Conservation (phyloP, 345 rosid species). For the Salix purpurea region DNA sequence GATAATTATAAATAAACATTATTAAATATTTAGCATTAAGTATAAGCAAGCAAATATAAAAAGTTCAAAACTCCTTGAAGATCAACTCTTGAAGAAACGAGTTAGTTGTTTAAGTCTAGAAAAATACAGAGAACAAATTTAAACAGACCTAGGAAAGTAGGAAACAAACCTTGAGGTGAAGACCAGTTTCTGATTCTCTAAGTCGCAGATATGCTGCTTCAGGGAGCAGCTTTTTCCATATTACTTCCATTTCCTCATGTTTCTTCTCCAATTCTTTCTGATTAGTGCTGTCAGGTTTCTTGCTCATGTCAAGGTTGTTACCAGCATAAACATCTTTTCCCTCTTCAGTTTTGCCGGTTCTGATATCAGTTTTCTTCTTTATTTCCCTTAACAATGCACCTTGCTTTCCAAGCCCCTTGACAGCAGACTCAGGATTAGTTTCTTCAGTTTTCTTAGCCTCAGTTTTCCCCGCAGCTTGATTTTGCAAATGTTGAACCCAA, state of each 20-base stretch:
- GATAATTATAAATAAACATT: background rate
- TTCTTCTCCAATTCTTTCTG: conserved; percentile 58
- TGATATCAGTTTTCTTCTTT: conserved; percentile 72
- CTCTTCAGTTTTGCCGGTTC: conserved; percentile 55
- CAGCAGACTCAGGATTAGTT: conserved; percentile 69
- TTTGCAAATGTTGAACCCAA: conserved; percentile 37
- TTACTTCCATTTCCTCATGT: conserved; percentile 53
- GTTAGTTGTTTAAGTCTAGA: background rate
- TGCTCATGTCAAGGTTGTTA: conserved; percentile 35
- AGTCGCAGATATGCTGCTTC: conserved; percentile 31
- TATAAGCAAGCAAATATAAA: background rate
- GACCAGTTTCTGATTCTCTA: conserved; percentile 37
- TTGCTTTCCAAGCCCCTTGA: conserved; percentile 97
- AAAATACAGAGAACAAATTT: conserved; percentile 9
- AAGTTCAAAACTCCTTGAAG: conserved; percentile 4
- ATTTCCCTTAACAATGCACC: conserved; percentile 85
- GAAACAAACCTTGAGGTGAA: conserved; percentile 32
- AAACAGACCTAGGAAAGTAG: conserved; percentile 6
- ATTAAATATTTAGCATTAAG: background rate
- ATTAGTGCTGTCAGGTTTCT: conserved; percentile 41
- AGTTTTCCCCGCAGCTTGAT: conserved; percentile 53
- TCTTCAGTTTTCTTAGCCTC: conserved; percentile 71
- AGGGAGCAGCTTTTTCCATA: conserved; percentile 40
- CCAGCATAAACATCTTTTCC: conserved; percentile 48
- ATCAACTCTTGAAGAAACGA: conserved; percentile 6